phyloP scores from a whole-genome alignment of 106 monocot species.

The Dioscorea zingiberensis region DNA sequence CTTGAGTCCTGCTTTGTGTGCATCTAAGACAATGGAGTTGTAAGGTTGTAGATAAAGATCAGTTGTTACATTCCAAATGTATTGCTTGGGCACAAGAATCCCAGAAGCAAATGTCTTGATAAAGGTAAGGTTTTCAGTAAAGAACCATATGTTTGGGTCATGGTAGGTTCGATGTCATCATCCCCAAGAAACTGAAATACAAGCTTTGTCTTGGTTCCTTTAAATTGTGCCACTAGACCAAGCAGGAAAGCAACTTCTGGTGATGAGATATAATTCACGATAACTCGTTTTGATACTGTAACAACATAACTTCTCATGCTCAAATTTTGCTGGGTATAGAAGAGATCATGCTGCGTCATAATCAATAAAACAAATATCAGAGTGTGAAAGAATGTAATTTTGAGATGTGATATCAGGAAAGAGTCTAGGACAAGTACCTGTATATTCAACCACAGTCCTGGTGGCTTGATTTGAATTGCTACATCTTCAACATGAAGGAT shows the following conservation, averaged over 20 bases:
- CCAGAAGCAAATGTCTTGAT: conserved; percentile 80
- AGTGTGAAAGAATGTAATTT: neutral
- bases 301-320: too few relatives aligned
- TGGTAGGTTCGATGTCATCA: too few relatives aligned
- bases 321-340: too few relatives aligned
- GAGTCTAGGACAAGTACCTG: conserved; percentile 25
- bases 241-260: conserved; percentile 63
- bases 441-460: too few relatives aligned
- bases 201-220: conserved; percentile 45
- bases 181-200: too few relatives aligned
- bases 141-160: too few relatives aligned
- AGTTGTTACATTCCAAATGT: conserved; percentile 61
- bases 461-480: conserved; percentile 16
- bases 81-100: conserved; percentile 68
- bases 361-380: too few relatives aligned
- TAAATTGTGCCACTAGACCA: conserved; percentile 23
- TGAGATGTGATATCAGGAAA: neutral
- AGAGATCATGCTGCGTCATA: too few relatives aligned
- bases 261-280: conserved; percentile 68
- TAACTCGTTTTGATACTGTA: too few relatives aligned
- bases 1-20: conserved; percentile 66
- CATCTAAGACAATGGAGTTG: conserved; percentile 64
- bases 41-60: conserved; percentile 40
- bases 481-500: conserved; percentile 47
- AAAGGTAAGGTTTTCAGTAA: conserved; percentile 64